phyloP scores from a whole-genome alignment of 2,329 filamentous ascomycete species.

The Colletotrichum musicola region DNA sequence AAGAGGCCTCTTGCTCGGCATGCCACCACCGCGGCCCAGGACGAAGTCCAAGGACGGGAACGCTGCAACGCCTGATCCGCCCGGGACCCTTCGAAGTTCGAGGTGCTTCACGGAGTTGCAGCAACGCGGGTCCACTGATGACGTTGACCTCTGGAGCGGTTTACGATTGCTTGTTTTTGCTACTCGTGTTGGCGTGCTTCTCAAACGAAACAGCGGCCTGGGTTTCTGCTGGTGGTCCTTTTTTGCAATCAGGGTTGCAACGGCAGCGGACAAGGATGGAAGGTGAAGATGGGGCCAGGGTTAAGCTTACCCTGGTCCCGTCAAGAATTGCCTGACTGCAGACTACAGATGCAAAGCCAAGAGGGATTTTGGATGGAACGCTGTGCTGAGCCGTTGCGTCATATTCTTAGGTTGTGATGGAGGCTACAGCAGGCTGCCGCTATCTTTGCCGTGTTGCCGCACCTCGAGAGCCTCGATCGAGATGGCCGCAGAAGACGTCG shows the following conservation, averaged over 20 bases:
- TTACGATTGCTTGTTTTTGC: background rate
- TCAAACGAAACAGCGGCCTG: conserved; percentile 29
- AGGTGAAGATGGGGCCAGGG: conserved; percentile 6
- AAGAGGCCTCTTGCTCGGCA: conserved; percentile 5
- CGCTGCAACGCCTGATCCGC: conserved; percentile 18
- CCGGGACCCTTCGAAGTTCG: background rate
- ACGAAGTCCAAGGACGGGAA: conserved; percentile 6
- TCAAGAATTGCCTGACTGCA: conserved; percentile 25
- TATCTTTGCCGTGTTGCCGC: conserved; percentile 13
- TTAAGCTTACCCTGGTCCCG: conserved; percentile 33
- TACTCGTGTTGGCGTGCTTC: conserved; percentile 4
- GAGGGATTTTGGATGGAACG: conserved; percentile 30
- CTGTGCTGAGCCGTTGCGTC: conserved; percentile 31
- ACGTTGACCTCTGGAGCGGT: conserved; percentile 8
- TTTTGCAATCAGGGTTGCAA: conserved; percentile 30
- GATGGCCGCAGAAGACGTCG: conserved; percentile 10
- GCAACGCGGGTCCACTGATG: conserved; percentile 9
- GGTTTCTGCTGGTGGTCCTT: background rate
- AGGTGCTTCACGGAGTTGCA: conserved; percentile 10
- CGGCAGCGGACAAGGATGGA: conserved; percentile 8
- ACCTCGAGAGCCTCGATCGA: background rate
- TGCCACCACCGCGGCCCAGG: background rate
- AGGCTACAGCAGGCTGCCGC: conserved; percentile 12
- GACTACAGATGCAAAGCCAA: background rate
- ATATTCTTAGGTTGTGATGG: conserved; percentile 16